A percentile compares a stretch with the other conserved stretches of the same genome.
phyloP scores from a whole-genome alignment of 2,329 filamentous ascomycete genomes.

The Thermothelomyces thermophilus region DNA sequence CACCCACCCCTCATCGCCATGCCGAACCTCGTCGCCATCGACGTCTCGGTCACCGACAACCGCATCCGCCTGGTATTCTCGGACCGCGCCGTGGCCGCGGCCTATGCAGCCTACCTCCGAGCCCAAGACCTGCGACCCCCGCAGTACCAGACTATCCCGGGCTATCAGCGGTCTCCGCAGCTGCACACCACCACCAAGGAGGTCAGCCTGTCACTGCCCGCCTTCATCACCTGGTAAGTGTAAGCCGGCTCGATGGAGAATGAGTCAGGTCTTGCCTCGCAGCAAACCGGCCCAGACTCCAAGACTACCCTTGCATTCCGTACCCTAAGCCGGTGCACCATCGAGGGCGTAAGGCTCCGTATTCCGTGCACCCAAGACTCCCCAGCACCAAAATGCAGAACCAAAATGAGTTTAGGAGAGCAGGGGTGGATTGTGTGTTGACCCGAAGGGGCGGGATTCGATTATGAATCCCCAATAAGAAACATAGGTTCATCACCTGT shows the following conservation, averaged over 20 bases:
- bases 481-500: constrained; percentile 25
- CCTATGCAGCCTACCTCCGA: constrained; percentile 23
- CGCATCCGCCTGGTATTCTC: constrained; percentile 24
- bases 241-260: too few species aligned
- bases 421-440: too few species aligned
- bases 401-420: too few species aligned
- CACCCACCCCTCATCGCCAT: constrained; percentile 9
- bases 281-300: too few species aligned
- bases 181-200: constrained; percentile 18
- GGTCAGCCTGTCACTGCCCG: constrained; percentile 22
- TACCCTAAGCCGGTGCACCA: too few species aligned
- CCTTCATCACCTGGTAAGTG: constrained; percentile 23
- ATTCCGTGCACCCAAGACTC: too few species aligned
- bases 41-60: constrained; percentile 24
- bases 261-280: too few species aligned
- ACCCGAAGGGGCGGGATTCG: background rate
- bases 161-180: constrained; percentile 20
- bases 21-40: constrained; percentile 24
- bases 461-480: background rate
- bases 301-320: too few species aligned
- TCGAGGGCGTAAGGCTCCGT: too few species aligned
- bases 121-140: constrained; percentile 18
- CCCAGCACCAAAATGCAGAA: too few species aligned
- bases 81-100: constrained; percentile 22
- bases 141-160: constrained; percentile 14